Evolutionary conservation across 2,329 filamentous ascomycete genomes (phyloP).

Genomic region (Ascochyta lentis): DNA sequence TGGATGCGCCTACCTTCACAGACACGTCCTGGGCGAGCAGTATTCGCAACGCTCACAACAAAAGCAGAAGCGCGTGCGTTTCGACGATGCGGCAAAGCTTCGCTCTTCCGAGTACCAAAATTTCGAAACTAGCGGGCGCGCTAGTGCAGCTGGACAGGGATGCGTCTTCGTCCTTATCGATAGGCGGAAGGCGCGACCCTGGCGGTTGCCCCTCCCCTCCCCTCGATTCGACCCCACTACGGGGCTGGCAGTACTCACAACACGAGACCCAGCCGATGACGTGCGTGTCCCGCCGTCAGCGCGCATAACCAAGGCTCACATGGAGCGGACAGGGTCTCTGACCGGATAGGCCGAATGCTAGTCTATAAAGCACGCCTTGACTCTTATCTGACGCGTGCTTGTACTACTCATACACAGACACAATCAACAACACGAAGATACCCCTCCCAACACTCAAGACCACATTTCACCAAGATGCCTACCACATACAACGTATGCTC

Average conservation of each 20-base stretch:
- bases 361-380: conserved; percentile 32
- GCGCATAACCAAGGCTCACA: conserved; percentile 36
- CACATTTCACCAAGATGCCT: conserved; percentile 41
- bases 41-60: background rate
- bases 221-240: conserved; percentile 8
- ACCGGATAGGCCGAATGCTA: conserved; percentile 11
- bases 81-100: conserved; percentile 10
- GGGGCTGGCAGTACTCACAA: conserved; percentile 6
- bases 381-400: conserved; percentile 19
- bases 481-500: conserved; percentile 43
- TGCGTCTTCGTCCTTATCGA: conserved; percentile 40
- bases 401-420: conserved; percentile 3
- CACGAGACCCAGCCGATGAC: conserved; percentile 11
- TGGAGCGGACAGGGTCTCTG: conserved; percentile 7
- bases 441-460: conserved; percentile 2
- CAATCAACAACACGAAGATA: conserved; percentile 2
- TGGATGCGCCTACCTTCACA: background rate
- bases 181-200: conserved; percentile 22
- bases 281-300: conserved; percentile 15
- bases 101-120: conserved; percentile 30
- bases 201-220: background rate
- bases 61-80: conserved; percentile 4
- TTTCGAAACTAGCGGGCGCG: conserved; percentile 41
- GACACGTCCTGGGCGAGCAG: conserved; percentile 1
- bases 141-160: conserved; percentile 34